These are phyloP conservation scores for Gentiana straminea DNA, from an alignment of 257 asterid genomes.

Conservation along the genomic window DNA sequence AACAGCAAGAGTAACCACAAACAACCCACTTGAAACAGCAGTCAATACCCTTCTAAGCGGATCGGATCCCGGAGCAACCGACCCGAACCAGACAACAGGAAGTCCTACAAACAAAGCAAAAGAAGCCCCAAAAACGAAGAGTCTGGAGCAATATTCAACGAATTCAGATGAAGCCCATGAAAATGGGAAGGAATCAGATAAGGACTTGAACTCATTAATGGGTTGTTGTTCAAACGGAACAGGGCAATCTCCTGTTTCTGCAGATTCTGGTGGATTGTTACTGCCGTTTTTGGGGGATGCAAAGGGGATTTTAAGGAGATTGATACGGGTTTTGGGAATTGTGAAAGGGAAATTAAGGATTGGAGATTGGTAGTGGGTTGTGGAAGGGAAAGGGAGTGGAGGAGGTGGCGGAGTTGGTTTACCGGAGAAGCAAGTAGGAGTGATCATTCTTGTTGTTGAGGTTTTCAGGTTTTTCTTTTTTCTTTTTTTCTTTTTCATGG, in stretches of 20 bases:
- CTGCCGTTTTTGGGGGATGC: slow-evolving; percentile 53
- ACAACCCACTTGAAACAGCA: slow-evolving; percentile 53
- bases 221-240: slow-evolving; percentile 88
- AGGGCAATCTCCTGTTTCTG: slow-evolving; percentile 43
- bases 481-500: not conserved
- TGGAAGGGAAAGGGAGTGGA: slow-evolving; percentile 21
- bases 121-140: slow-evolving; percentile 46
- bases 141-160: slow-evolving; percentile 47
- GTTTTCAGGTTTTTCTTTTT: not conserved
- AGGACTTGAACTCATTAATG: slow-evolving; percentile 68
- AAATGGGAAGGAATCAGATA: slow-evolving; percentile 70
- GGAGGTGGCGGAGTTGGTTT: slow-evolving; percentile 4
- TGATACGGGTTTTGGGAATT: slow-evolving; percentile 12
- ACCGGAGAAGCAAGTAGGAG: not conserved
- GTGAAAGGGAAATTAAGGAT: slow-evolving; percentile 7
- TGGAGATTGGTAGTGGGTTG: slow-evolving; percentile 18
- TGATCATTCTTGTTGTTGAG: slow-evolving; percentile 4
- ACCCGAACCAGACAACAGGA: slow-evolving; percentile 77
- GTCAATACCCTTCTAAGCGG: slow-evolving; percentile 40
- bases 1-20: slow-evolving; percentile 58
- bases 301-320: slow-evolving; percentile 29
- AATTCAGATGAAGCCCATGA: slow-evolving; percentile 76
- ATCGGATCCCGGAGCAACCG: slow-evolving; percentile 49
- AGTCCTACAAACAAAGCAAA: slow-evolving; percentile 70
- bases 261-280: slow-evolving; percentile 40